Evolutionary conservation across 2,329 filamentous ascomycete genomes (phyloP), one percentile per base, ranked within the genome.

Genomic region (Elsinoe arachidis): DNA sequence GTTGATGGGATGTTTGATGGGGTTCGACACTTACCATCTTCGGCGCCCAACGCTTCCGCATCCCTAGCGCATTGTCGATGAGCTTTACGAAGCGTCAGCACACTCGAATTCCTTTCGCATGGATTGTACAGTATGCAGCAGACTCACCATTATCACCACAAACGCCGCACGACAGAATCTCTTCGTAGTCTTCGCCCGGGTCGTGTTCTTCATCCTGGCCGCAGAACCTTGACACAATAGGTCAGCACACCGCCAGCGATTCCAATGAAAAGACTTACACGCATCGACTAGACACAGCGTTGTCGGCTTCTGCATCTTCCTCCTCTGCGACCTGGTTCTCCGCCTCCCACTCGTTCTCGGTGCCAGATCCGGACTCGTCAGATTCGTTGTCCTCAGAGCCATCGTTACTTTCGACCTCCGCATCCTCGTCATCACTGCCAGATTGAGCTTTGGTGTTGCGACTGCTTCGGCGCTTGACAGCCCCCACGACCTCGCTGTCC

Each of bases 31-130:
- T 71, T 79, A 90, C 88, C 81, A 70, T 85, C 80, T 60, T 82
- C 80, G 62, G 78, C 73, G 64, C 74, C 75, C 65, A 88, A 74
- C 62, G 82, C 82, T 59, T 81, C 81, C 69, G 83, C 81, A 69
- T 87, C 82, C 68, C 86, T 84, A 59, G 90, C 91, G 74, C 92
- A 96, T 80, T 93, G 87, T 70, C 87, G 85, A 76, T 97, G 92
- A 67, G 90, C 92, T 96, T 76, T 69, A 76, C 69, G 68, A 66
- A 72, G 69, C 70, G 72, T 76, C 72, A 75, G 76, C 67, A 65
- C 68, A 67, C 69, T 67, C 53, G 61, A 61, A 62, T 43, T 61
- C 63, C 57, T 61, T 63, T 60, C 59, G 64, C 62, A 53, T 62
- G 37, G 47, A 39, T 49, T 56, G 64, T 60, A 19, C 47, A 34